Conservation (phyloP, 768 basidiomycete species). For the Hericium erinaceus region DNA sequence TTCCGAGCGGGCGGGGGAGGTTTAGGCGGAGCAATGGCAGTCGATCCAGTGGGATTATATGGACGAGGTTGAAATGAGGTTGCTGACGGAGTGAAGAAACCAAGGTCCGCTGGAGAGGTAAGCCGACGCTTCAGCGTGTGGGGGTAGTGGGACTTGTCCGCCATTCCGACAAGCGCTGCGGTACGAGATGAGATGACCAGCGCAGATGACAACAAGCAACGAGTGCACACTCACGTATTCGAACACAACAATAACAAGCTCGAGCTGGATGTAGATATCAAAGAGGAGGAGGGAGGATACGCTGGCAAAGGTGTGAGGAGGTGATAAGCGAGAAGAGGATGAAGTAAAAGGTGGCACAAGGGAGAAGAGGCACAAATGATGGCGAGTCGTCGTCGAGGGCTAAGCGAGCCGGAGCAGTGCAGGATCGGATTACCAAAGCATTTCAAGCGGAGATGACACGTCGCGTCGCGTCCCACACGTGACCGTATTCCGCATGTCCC, state of each 20-base stretch:
- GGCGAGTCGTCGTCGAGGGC: neutral
- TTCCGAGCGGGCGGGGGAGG: conserved; percentile 8
- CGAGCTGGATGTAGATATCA: neutral
- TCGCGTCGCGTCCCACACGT: conserved; percentile 4
- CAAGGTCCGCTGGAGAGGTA: conserved; percentile 35
- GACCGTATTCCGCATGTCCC: too few relatives aligned
- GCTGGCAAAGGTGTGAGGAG: neutral
- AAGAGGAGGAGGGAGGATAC: conserved; percentile 4
- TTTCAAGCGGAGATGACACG: conserved; percentile 39
- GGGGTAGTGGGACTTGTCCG: conserved; percentile 7
- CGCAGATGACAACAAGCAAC: too few relatives aligned
- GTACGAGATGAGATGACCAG: neutral
- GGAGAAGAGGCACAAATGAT: neutral
- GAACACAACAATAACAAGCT: too few relatives aligned
- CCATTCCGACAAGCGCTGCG: conserved; percentile 2
- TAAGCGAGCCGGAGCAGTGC: too few relatives aligned
- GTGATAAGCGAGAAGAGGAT: neutral
- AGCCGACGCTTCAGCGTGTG: conserved; percentile 36
- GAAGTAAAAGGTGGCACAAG: conserved; percentile 5
- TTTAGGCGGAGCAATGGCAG: conserved; percentile 8
- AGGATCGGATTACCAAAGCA: neutral
- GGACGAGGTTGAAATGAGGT: conserved; percentile 59
- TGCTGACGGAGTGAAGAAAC: conserved; percentile 56
- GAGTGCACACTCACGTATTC: too few relatives aligned
- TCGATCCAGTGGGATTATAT: conserved; percentile 35